Conservation (phyloP, 2,329 filamentous ascomycete genomes). For the Hyphodiscus sp. region DNA sequence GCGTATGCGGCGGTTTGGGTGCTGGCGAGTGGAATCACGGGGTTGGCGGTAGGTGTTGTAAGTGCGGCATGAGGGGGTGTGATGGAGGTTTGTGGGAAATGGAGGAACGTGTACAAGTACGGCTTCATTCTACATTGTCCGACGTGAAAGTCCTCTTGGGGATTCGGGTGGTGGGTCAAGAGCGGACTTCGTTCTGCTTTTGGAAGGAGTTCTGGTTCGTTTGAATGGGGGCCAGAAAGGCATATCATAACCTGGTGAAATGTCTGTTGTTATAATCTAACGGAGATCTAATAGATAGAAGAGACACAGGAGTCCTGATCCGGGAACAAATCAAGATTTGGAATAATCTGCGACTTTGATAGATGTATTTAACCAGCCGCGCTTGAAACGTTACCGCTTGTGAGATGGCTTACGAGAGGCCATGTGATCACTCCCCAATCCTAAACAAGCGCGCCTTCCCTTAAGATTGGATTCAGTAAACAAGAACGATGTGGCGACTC, state of each 20-base stretch:
- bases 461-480: slow-evolving; percentile 7
- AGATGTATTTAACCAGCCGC: neutral
- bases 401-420: neutral
- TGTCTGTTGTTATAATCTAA: neutral
- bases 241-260: neutral
- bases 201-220: neutral
- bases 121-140: neutral
- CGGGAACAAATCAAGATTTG: neutral
- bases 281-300: neutral
- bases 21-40: slow-evolving; percentile 54
- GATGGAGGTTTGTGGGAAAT: neutral
- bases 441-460: slow-evolving; percentile 8
- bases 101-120: neutral
- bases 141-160: neutral
- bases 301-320: neutral
- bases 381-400: slow-evolving; percentile 1
- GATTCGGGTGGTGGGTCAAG: neutral
- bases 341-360: neutral
- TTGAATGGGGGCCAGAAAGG: neutral
- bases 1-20: slow-evolving; percentile 73
- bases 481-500: neutral
- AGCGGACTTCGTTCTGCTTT: neutral
- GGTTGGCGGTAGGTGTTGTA: slow-evolving; percentile 47
- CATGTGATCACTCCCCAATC: neutral
- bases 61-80: slow-evolving; percentile 35